A percentile compares a stretch with the other conserved stretches of the same genome.
These are phyloP conservation scores for Coriolopsis trogii DNA, from an alignment of 1,284 basidiomycete genomes.

Conservation along the genomic window DNA sequence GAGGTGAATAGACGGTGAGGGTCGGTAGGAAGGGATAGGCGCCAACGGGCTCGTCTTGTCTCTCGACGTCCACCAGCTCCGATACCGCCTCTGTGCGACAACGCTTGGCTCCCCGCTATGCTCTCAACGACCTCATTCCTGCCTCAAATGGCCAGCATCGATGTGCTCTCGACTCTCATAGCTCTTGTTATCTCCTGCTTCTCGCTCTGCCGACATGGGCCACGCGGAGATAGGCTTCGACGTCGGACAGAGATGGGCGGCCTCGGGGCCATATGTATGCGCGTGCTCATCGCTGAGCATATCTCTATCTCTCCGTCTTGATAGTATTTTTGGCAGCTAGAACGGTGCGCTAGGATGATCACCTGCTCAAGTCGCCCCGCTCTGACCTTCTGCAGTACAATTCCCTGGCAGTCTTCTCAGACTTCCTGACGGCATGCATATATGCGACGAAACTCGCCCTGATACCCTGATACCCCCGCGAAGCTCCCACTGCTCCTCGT, in stretches of 20 bases:
- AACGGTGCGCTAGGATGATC: background rate
- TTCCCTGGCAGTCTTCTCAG: background rate
- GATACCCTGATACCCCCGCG: too few species aligned
- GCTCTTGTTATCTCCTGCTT: too few species aligned
- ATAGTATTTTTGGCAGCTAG: conserved; percentile 17
- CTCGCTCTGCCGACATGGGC: background rate
- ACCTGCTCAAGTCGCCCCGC: background rate
- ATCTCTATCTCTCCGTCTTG: conserved; percentile 6
- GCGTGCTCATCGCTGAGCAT: too few species aligned
- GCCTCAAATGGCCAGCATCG: too few species aligned
- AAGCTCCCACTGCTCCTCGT: background rate
- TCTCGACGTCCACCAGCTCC: conserved; percentile 3
- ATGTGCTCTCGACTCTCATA: too few species aligned
- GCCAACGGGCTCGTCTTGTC: conserved; percentile 1
- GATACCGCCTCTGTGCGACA: too few species aligned
- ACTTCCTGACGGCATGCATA: background rate
- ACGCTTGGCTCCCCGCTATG: too few species aligned
- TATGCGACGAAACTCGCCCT: too few species aligned
- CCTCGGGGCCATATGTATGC: conserved; percentile 4
- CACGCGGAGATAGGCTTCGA: conserved; percentile 8
- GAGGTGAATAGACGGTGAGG: background rate
- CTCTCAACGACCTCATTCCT: too few species aligned
- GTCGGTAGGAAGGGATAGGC: background rate
- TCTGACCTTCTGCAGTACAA: background rate
- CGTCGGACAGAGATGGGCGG: background rate